Conservation (phyloP, 768 basidiomycete genomes). For the Pleurotus giganteus region DNA sequence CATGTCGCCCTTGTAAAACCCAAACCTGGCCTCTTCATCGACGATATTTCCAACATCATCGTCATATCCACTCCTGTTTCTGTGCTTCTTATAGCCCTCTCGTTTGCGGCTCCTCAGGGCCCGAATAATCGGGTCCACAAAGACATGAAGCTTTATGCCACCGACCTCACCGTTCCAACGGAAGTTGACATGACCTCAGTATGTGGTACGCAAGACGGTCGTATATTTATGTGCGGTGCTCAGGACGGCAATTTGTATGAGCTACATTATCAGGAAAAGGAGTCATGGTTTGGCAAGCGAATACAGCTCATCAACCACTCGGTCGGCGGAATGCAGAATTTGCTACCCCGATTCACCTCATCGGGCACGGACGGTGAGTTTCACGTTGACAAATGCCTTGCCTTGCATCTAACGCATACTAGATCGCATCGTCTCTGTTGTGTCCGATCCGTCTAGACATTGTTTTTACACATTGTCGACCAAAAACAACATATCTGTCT, state of each 20-base stretch:
- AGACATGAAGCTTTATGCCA: constrained; percentile 87
- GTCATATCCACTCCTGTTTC: constrained; percentile 88
- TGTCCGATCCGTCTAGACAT: constrained; percentile 65
- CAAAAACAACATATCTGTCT: constrained; percentile 64
- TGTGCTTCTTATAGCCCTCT: constrained; percentile 82
- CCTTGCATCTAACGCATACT: constrained; percentile 13
- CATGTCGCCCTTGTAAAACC: constrained; percentile 87
- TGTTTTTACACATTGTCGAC: constrained; percentile 78
- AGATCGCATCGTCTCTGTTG: constrained; percentile 73
- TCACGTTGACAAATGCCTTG: not conserved
- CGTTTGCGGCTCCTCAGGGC: constrained; percentile 46
- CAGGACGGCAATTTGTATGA: constrained; percentile 91
- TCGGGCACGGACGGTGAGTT: constrained; percentile 63
- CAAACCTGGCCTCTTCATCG: constrained; percentile 84
- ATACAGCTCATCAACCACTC: constrained; percentile 88
- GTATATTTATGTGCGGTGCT: constrained; percentile 87
- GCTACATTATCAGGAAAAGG: constrained; percentile 84
- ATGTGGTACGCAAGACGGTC: constrained; percentile 72
- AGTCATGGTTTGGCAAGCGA: constrained; percentile 90
- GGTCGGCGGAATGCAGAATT: constrained; percentile 71
- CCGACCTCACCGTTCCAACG: constrained; percentile 75
- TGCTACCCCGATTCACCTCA: constrained; percentile 73
- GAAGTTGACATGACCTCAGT: constrained; percentile 88
- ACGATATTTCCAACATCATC: constrained; percentile 85
- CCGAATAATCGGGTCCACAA: constrained; percentile 44